Evolutionary conservation across 148 eudicot genomes (phyloP).

Genomic region (Persicaria tinctoria): DNA sequence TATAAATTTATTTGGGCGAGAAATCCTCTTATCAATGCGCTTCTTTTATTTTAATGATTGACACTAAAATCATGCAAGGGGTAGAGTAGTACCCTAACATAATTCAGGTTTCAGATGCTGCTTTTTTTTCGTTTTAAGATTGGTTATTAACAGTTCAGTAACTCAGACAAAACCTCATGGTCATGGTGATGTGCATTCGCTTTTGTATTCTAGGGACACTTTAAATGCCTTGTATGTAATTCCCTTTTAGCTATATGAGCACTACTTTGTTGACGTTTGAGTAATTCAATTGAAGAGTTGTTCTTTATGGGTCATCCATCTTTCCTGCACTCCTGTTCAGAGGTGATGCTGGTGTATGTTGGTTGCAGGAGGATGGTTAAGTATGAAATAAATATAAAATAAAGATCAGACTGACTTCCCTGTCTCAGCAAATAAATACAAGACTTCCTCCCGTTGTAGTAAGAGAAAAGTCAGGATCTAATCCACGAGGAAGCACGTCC

Average conservation of each 20-base stretch:
- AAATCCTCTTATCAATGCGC: too few species aligned
- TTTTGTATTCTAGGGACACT: slow-evolving; percentile 71
- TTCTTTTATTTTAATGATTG: too few species aligned
- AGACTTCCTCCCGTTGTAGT: too few species aligned
- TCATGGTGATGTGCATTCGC: slow-evolving; percentile 98
- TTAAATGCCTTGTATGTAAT: slow-evolving; percentile 53
- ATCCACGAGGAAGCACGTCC: too few species aligned
- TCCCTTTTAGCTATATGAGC: neutral
- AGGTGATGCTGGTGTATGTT: slow-evolving; percentile 84
- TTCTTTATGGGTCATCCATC: neutral
- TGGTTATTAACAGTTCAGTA: neutral
- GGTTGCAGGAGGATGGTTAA: too few species aligned
- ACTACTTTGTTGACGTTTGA: neutral
- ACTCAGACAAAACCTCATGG: slow-evolving; percentile 95
- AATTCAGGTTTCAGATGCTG: slow-evolving; percentile 58
- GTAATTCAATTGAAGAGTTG: neutral
- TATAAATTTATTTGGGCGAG: too few species aligned
- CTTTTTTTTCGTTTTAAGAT: neutral
- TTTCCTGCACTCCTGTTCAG: slow-evolving; percentile 23
- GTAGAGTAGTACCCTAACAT: too few species aligned
- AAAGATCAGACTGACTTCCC: too few species aligned
- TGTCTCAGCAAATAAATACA: too few species aligned
- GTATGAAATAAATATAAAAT: too few species aligned
- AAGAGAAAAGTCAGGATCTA: too few species aligned
- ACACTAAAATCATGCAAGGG: too few species aligned